These are phyloP conservation scores for Psidium friedrichsthalianum DNA, from an alignment of 345 rosid species.

Conservation along the genomic window DNA sequence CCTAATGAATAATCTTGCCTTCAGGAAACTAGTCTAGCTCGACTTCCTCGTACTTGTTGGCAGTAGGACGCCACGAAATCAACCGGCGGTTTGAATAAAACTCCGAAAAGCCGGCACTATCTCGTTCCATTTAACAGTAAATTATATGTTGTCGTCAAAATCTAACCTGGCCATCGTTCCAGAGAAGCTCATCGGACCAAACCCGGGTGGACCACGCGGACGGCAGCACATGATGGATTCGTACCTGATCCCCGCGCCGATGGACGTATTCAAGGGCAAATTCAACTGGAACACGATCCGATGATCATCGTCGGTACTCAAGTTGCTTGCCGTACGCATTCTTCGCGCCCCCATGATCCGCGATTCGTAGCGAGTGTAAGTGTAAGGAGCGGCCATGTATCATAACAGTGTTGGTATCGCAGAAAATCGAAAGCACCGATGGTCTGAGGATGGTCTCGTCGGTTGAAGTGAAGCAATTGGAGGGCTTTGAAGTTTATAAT, in stretches of 20 bases:
- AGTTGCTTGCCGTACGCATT: accelerated
- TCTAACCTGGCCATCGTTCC: not conserved
- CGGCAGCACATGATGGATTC: not conserved
- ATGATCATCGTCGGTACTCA: not conserved
- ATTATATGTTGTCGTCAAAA: not conserved
- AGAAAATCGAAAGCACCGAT: not conserved
- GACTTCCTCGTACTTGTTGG: too few species aligned
- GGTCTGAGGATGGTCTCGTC: not conserved
- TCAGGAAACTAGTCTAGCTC: too few species aligned
- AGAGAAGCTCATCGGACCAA: not conserved
- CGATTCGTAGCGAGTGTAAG: not conserved
- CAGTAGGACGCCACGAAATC: too few species aligned
- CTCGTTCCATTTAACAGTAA: not conserved
- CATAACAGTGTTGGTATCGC: not conserved
- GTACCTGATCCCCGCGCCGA: accelerated
- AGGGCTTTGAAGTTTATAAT: not conserved
- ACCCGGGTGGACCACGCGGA: not conserved
- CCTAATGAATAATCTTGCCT: not conserved
- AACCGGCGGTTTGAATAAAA: not conserved
- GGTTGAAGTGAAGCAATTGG: not conserved
- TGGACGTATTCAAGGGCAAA: not conserved
- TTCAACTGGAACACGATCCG: not conserved
- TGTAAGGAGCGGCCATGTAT: not conserved
- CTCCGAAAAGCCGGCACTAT: not conserved
- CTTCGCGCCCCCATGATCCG: not conserved